Conservation (phyloP, 352 stramenopile species). For the Phytopythium sindhum region DNA sequence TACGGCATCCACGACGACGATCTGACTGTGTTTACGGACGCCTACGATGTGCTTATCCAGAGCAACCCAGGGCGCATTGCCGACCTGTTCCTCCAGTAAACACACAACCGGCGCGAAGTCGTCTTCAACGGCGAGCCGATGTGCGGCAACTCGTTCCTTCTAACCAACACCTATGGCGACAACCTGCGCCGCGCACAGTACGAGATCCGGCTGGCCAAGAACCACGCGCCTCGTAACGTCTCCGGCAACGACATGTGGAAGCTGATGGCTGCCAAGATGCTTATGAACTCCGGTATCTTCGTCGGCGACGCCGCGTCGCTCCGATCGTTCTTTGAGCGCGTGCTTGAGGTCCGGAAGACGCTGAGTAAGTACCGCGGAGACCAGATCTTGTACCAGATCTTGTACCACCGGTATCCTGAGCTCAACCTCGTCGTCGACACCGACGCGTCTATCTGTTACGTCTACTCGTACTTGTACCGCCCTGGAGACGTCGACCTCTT, state of each 20-base stretch:
- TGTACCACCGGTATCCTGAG: not conserved
- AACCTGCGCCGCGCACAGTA: not conserved
- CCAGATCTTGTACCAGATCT: not conserved
- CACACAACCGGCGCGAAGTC: not conserved
- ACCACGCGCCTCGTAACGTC: not conserved
- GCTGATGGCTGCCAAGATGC: not conserved
- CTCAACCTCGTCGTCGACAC: not conserved
- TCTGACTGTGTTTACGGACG: not conserved
- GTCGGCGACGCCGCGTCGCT: not conserved
- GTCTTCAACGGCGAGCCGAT: not conserved
- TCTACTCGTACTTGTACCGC: not conserved
- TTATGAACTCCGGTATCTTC: not conserved
- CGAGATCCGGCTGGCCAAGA: not conserved
- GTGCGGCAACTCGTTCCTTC: not conserved
- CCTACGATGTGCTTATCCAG: not conserved
- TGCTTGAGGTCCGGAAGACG: not conserved
- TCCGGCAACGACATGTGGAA: not conserved
- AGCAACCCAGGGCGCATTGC: not conserved
- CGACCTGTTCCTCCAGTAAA: not conserved
- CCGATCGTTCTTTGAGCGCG: not conserved
- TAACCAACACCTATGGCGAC: not conserved
- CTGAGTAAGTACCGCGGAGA: not conserved
- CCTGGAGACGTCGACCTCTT: not conserved
- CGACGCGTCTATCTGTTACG: not conserved
- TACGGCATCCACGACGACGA: not conserved